Base-by-base conservation (phyloP, 2,329 filamentous ascomycete genomes). In the Trichoderma oligosporum region DNA sequence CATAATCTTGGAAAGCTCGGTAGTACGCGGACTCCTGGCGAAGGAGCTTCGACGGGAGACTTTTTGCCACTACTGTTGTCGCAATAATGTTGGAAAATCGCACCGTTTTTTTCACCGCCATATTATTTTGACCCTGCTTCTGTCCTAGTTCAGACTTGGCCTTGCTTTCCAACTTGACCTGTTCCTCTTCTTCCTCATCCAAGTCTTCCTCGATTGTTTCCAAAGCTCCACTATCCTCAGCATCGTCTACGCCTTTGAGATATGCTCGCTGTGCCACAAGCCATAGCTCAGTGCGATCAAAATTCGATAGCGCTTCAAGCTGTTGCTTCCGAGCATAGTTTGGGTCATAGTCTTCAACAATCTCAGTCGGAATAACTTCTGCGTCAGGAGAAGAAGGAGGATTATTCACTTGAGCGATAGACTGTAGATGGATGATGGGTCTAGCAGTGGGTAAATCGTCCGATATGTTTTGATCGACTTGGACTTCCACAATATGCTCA, bases 281-380 rank as follows among this genome's bases (percentile, higher is more conserved):
- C 93, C 93, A 97, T 42, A 89, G 73, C 65, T 89, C 87, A 4
- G 93, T 97, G 61, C 91, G 85, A 71, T 94, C 89, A 51, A 94
- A 75, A 66, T 92, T 90, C n/a, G 82, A 83, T 18, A 86, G 76
- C 7, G 89, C 85, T 41, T 81, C 80, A 62, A 87, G 78, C 67
- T 88, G 82, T 61, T 96, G 82, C 70, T 90, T 88, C 53, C 81
- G 79, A 46, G 86, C 80, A 67, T 96, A 96, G 60, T 83, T 80
- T 57, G 90, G 82, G 61, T 91, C 89, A 66, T 89, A 90, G 62
- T 89, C 86, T 41, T 79, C 79, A 24, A 86, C 78, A 36, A 87
- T 87, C 66, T 88, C 84, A 42, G 82, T 83, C 2, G 82, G 79
- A 29, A 80, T 77, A 57, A 87, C 80, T 55, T 86, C 84, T 39